These are phyloP conservation scores for Canavalia ensiformis DNA, from an alignment of 306 rosid genomes.

Conservation along the genomic window DNA sequence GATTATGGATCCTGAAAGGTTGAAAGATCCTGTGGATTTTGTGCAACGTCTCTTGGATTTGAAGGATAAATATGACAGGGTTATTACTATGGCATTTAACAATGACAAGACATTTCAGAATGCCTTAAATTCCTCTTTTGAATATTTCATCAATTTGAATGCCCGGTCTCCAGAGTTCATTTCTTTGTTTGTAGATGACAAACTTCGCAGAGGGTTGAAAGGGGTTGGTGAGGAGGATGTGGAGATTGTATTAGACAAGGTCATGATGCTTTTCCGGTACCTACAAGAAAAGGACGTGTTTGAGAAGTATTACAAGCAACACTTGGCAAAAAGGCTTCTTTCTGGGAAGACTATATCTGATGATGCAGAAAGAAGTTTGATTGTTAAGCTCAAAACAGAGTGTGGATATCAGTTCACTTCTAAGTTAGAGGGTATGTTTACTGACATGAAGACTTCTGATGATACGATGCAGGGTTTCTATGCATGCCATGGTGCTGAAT, in stretches of 20 bases:
- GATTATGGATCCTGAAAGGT: slow-evolving; percentile 61
- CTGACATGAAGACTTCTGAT: slow-evolving; percentile 67
- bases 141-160: slow-evolving; percentile 68
- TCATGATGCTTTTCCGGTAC: slow-evolving; percentile 72
- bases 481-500: slow-evolving; percentile 48
- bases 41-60: slow-evolving; percentile 63
- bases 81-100: slow-evolving; percentile 57
- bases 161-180: slow-evolving; percentile 68
- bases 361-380: slow-evolving; percentile 68
- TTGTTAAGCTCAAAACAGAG: slow-evolving; percentile 70
- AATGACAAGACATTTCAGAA: slow-evolving; percentile 66
- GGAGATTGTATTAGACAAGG: slow-evolving; percentile 66
- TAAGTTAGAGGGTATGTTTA: slow-evolving; percentile 69
- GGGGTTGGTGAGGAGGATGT: slow-evolving; percentile 72
- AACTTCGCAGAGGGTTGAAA: slow-evolving; percentile 64
- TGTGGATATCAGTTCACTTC: slow-evolving; percentile 70
- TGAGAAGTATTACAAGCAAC: slow-evolving; percentile 72
- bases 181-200: slow-evolving; percentile 70
- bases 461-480: slow-evolving; percentile 64
- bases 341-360: slow-evolving; percentile 63
- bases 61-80: slow-evolving; percentile 65
- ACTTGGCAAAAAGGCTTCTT: slow-evolving; percentile 67
- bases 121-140: slow-evolving; percentile 69
- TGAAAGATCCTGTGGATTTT: slow-evolving; percentile 67
- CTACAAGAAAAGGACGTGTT: slow-evolving; percentile 70